Conservation (phyloP, 2,329 filamentous ascomycete species). For the Curvularia eragrostidis region DNA sequence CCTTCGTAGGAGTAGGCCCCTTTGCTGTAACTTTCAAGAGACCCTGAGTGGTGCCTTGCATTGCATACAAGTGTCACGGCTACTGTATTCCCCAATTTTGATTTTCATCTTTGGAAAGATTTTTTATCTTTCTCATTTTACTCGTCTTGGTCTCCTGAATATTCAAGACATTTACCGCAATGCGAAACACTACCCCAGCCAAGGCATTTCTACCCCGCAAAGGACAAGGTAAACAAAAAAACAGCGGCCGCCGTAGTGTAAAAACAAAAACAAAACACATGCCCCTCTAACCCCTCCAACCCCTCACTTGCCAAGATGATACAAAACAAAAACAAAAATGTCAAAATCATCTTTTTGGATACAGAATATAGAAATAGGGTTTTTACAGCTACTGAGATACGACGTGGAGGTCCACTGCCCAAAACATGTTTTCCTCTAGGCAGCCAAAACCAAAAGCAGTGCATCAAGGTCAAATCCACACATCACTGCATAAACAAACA, state of each 20-base stretch:
- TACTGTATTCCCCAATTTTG: too few relatives aligned
- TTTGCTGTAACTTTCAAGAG: too few relatives aligned
- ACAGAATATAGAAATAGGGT: background rate
- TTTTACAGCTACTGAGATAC: background rate
- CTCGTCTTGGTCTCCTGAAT: too few relatives aligned
- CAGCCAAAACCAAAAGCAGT: background rate
- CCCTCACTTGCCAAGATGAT: background rate
- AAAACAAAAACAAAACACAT: background rate
- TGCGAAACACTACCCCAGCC: background rate
- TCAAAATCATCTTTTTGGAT: background rate
- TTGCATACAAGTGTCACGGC: too few relatives aligned
- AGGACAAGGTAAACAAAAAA: background rate
- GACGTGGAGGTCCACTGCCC: background rate
- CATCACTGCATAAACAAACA: background rate
- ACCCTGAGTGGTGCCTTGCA: too few relatives aligned
- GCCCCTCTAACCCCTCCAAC: background rate
- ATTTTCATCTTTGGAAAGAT: too few relatives aligned
- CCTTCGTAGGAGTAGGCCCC: too few relatives aligned
- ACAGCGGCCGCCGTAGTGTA: too few relatives aligned
- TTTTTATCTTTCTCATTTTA: too few relatives aligned
- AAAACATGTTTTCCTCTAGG: background rate
- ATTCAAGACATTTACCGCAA: too few relatives aligned
- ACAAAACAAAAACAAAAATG: background rate
- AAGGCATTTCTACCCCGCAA: slow-evolving; percentile 54
- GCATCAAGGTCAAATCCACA: background rate